phyloP scores from a whole-genome alignment of 2,329 filamentous ascomycete species.

The Cladosporium sp. region DNA sequence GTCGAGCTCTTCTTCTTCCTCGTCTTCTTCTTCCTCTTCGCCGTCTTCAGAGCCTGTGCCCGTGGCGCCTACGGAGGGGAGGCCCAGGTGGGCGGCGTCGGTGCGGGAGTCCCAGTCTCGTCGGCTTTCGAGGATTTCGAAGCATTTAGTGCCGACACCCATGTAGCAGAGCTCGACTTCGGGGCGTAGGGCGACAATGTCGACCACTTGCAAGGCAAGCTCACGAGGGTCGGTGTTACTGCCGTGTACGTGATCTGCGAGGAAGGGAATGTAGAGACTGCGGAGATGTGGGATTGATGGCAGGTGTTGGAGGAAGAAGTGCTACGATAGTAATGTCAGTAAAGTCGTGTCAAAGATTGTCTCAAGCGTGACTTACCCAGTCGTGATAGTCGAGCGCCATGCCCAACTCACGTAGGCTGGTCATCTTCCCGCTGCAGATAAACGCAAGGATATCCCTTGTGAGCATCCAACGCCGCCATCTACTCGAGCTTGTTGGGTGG shows the following conservation, averaged over 20 bases:
- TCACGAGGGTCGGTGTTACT: constrained; percentile 63
- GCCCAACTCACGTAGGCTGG: constrained; percentile 67
- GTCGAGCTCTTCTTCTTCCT: constrained; percentile 50
- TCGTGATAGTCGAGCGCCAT: constrained; percentile 72
- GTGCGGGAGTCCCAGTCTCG: constrained; percentile 36
- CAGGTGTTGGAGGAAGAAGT: constrained; percentile 74
- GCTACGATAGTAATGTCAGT: constrained; percentile 48
- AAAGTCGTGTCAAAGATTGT: not conserved
- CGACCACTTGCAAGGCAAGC: constrained; percentile 72
- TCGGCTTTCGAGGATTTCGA: constrained; percentile 71
- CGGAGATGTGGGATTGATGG: constrained; percentile 69
- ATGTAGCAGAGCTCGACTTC: constrained; percentile 78
- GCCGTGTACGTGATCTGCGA: constrained; percentile 61
- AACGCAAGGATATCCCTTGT: constrained; percentile 69
- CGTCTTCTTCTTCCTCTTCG: constrained; percentile 44
- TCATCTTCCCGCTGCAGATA: constrained; percentile 75
- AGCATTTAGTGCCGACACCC: constrained; percentile 75
- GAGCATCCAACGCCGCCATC: constrained; percentile 71
- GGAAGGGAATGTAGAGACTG: constrained; percentile 68
- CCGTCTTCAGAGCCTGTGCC: constrained; percentile 18
- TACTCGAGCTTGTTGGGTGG: constrained; percentile 40
- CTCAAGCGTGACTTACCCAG: constrained; percentile 62
- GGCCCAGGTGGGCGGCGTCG: constrained; percentile 24
- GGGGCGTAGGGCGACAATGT: constrained; percentile 73
- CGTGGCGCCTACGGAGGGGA: constrained; percentile 25